Percentiles rank a stretch among this genome's conserved stretches.
Evolutionary conservation across 1,284 basidiomycete genomes (phyloP).

Genomic region (Rhodotorula sp.): DNA sequence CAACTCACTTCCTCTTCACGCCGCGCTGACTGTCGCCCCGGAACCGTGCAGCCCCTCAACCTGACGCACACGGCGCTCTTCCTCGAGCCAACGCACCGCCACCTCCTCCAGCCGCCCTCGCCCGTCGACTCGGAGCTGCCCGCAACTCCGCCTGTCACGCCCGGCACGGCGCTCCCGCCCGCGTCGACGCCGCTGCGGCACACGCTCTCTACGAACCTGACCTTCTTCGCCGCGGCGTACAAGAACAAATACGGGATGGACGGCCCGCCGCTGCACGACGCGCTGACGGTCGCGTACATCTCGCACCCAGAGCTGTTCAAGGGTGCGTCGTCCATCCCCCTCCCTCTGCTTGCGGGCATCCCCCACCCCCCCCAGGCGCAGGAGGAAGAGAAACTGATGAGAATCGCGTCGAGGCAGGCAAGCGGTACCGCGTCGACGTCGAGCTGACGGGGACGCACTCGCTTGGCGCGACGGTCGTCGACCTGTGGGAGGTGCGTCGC

Average conservation of each 20-base stretch:
- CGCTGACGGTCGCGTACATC: conserved; percentile 72
- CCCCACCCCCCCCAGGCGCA: no score
- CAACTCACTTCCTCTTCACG: neutral
- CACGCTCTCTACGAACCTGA: conserved; percentile 70
- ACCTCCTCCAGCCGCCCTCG: neutral
- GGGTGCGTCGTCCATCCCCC: conserved; percentile 9
- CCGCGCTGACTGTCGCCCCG: neutral
- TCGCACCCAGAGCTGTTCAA: conserved; percentile 65
- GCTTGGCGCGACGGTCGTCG: conserved; percentile 72
- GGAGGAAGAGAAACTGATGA: neutral
- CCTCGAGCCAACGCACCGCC: conserved; percentile 59
- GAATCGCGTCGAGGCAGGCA: conserved; percentile 39
- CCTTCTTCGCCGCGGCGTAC: conserved; percentile 61
- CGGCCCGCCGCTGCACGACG: conserved; percentile 80
- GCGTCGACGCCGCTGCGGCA: conserved; percentile 62
- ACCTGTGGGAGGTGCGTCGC: conserved; percentile 60
- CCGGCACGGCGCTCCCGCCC: conserved; percentile 9
- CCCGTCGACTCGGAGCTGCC: neutral
- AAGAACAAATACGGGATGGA: conserved; percentile 70
- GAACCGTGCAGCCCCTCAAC: conserved; percentile 62
- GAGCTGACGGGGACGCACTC: conserved; percentile 67
- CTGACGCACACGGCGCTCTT: conserved; percentile 79
- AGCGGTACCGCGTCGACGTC: conserved; percentile 70
- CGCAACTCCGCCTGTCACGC: neutral
- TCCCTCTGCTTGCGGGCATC: neutral